These are phyloP conservation scores for Collybiopsis luxurians DNA, from an alignment of 768 basidiomycete genomes.

Conservation along the genomic window DNA sequence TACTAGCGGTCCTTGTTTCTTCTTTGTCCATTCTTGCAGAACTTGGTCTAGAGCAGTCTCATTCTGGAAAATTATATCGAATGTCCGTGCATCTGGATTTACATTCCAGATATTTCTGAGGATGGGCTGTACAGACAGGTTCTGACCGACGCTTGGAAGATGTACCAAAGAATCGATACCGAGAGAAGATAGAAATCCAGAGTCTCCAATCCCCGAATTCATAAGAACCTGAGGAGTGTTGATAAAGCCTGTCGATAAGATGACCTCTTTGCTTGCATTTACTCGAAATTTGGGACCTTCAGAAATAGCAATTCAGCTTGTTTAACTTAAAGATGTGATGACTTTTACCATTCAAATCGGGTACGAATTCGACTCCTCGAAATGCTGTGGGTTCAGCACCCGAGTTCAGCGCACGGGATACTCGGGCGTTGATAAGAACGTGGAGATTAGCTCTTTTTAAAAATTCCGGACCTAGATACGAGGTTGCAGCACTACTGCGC, in stretches of 20 bases:
- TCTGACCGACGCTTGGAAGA: constrained; percentile 14
- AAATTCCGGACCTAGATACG: not conserved
- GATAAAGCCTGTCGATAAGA: constrained; percentile 22
- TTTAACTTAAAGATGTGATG: too few relatives aligned
- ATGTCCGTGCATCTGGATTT: constrained; percentile 13
- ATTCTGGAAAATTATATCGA: constrained; percentile 22
- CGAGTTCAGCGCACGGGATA: not conserved
- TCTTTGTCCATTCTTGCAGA: constrained; percentile 26
- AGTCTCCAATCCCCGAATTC: constrained; percentile 19
- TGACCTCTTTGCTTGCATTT: constrained; percentile 19
- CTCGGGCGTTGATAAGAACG: not conserved
- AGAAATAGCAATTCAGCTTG: too few relatives aligned
- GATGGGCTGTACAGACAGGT: constrained; percentile 11
- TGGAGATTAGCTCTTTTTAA: not conserved
- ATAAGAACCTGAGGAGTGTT: constrained; percentile 19
- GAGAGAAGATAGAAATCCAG: not conserved
- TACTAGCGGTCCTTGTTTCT: constrained; percentile 18
- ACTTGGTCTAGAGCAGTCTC: constrained; percentile 14
- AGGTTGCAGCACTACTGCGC: not conserved
- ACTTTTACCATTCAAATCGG: not conserved
- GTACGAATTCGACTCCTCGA: constrained; percentile 1
- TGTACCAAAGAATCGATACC: constrained; percentile 9
- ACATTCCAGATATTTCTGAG: constrained; percentile 6
- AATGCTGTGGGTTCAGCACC: not conserved
- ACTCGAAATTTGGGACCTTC: not conserved